A percentile compares a stretch with the other conserved stretches of the same genome.
Evolutionary conservation across 169 alveolate species (phyloP).

Genomic region (Plasmodium malariae): DNA sequence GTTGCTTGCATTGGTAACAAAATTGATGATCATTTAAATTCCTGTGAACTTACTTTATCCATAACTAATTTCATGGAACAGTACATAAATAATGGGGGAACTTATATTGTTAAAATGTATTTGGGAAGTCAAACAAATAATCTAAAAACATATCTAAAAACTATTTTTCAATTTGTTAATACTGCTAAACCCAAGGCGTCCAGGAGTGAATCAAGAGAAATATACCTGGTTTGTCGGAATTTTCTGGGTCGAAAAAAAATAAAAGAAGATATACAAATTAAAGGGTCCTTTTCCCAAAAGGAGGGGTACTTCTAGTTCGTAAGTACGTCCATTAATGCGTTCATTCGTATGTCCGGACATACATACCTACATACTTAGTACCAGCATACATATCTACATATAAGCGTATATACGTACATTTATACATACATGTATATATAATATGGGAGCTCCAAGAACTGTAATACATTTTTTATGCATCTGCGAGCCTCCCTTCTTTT

Average conservation of each 20-base stretch:
- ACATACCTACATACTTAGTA: too few relatives aligned
- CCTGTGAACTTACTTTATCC: conserved; percentile 85
- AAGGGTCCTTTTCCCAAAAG: conserved; percentile 83
- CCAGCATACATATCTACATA: too few relatives aligned
- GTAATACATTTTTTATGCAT: too few relatives aligned
- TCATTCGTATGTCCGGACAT: too few relatives aligned
- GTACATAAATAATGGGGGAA: conserved; percentile 84
- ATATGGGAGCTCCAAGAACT: too few relatives aligned
- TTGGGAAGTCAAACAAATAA: conserved; percentile 86
- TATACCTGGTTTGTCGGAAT: conserved; percentile 85
- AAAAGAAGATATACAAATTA: conserved; percentile 82
- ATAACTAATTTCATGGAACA: conserved; percentile 85
- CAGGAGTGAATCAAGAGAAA: conserved; percentile 83
- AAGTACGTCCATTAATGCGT: too few relatives aligned
- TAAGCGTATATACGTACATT: too few relatives aligned
- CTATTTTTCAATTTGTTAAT: conserved; percentile 80
- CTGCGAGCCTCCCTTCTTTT: too few relatives aligned
- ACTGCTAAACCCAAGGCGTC: conserved; percentile 87
- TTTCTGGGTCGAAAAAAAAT: conserved; percentile 82
- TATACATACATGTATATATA: too few relatives aligned
- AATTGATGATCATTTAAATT: conserved; percentile 86
- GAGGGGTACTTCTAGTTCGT: conserved; percentile 79
- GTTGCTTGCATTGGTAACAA: conserved; percentile 85
- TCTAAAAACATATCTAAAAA: conserved; percentile 82
- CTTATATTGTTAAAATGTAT: conserved; percentile 85